These are phyloP conservation scores for Bipolaris victoriae DNA, from an alignment of 2,329 filamentous ascomycete species.

Conservation along the genomic window DNA sequence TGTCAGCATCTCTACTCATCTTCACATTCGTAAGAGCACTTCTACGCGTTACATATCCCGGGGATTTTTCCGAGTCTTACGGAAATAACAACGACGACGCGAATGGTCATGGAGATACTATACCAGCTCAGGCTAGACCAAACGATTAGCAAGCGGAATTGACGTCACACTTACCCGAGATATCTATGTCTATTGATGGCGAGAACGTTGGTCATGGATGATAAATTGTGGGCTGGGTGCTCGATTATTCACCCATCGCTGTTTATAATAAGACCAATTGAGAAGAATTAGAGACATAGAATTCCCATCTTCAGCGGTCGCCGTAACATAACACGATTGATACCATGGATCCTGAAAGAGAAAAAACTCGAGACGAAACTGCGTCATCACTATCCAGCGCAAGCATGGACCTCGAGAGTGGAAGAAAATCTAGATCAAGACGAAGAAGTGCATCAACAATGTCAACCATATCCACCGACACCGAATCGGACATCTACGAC, in stretches of 20 bases:
- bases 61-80: constrained; percentile 1
- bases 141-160: neutral
- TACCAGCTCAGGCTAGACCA: constrained; percentile 1
- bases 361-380: neutral
- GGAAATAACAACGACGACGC: constrained; percentile 3
- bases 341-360: neutral
- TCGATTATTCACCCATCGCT: neutral
- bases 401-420: constrained; percentile 17
- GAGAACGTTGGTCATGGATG: neutral
- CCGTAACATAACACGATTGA: neutral
- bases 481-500: constrained; percentile 16
- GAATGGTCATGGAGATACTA: constrained; percentile 1
- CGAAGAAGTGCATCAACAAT: constrained; percentile 16
- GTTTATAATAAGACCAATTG: neutral
- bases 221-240: neutral
- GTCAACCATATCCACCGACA: constrained; percentile 15
- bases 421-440: constrained; percentile 17
- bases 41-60: neutral
- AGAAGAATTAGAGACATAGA: neutral
- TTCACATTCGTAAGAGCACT: neutral
- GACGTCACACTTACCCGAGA: constrained; percentile 13
- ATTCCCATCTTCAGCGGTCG: neutral
- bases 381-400: neutral
- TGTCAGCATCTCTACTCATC: neutral
- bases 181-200: neutral